phyloP scores from a whole-genome alignment of 352 stramenopile genomes.

The Phytophthora ohioensis region DNA sequence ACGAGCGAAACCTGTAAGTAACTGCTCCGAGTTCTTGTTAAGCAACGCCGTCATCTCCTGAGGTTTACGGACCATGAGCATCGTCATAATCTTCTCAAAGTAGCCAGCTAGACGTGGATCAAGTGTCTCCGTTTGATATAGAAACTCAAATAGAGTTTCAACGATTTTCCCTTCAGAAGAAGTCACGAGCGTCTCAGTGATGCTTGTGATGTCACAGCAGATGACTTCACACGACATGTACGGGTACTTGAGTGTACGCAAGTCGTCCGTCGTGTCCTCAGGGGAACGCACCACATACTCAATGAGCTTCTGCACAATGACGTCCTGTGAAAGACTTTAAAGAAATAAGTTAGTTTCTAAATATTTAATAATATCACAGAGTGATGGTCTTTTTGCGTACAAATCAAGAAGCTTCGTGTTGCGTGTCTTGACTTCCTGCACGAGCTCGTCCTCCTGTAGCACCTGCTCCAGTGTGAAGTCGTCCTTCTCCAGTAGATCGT shows the following conservation, averaged over 20 bases:
- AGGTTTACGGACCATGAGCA: conserved; percentile 90
- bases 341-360: conserved; percentile 2
- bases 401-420: conserved; percentile 96
- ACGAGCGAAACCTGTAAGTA: conserved; percentile 71
- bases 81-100: conserved; percentile 96
- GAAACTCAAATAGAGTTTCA: conserved; percentile 93
- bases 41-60: conserved; percentile 86
- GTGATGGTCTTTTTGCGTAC: conserved; percentile 47
- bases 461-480: conserved; percentile 95
- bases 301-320: conserved; percentile 73
- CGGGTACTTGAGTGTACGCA: conserved; percentile 92
- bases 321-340: conserved; percentile 75
- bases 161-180: conserved; percentile 74
- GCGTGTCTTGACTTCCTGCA: conserved; percentile 97
- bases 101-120: conserved; percentile 96
- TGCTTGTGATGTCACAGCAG: conserved; percentile 96
- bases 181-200: conserved; percentile 92
- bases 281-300: conserved; percentile 78
- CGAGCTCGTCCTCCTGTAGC: conserved; percentile 96
- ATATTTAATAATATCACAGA: conserved; percentile 11
- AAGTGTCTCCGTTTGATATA: conserved; percentile 84
- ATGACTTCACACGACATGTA: conserved; percentile 99
- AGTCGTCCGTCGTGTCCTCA: conserved; percentile 58
- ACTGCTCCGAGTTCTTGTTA: conserved; percentile 83
- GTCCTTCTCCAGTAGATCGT: conserved; percentile 95